Conservation (phyloP, 495 filamentous ascomycete species). For the Aspergillus asperescens region DNA sequence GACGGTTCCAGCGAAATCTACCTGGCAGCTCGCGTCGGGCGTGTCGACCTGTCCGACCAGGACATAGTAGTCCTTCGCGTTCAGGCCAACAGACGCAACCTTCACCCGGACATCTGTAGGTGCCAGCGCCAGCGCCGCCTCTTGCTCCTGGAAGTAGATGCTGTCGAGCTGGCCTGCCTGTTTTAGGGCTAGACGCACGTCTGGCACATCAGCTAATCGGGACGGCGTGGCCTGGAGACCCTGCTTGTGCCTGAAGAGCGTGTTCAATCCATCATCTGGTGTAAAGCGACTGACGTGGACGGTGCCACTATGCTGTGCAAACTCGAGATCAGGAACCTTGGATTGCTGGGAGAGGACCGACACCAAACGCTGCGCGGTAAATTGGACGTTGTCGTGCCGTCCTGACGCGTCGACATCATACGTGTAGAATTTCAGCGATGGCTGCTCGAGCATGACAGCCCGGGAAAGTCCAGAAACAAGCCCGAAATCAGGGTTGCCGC, state of each 20-base stretch:
- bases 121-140: neutral
- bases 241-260: neutral
- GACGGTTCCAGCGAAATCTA: slow-evolving; percentile 2
- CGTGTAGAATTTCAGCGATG: slow-evolving; percentile 26
- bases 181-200: neutral
- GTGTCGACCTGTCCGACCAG: slow-evolving; percentile 4
- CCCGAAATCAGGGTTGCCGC: slow-evolving; percentile 25
- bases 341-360: neutral
- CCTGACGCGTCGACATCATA: slow-evolving; percentile 23
- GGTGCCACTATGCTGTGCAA: neutral
- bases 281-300: neutral
- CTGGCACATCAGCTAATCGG: neutral
- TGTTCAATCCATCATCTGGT: slow-evolving; percentile 4
- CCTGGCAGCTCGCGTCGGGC: neutral
- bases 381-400: neutral
- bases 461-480: slow-evolving; percentile 30
- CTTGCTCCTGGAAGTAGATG: neutral
- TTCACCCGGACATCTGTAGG: neutral
- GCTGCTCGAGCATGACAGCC: slow-evolving; percentile 35
- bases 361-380: neutral
- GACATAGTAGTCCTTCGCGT: slow-evolving; percentile 7
- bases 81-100: neutral
- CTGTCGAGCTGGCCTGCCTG: neutral
- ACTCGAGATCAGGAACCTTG: neutral
- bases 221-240: neutral